Evolutionary conservation across 1,284 basidiomycete genomes (phyloP).

Genomic region (Puccinia novopanici): DNA sequence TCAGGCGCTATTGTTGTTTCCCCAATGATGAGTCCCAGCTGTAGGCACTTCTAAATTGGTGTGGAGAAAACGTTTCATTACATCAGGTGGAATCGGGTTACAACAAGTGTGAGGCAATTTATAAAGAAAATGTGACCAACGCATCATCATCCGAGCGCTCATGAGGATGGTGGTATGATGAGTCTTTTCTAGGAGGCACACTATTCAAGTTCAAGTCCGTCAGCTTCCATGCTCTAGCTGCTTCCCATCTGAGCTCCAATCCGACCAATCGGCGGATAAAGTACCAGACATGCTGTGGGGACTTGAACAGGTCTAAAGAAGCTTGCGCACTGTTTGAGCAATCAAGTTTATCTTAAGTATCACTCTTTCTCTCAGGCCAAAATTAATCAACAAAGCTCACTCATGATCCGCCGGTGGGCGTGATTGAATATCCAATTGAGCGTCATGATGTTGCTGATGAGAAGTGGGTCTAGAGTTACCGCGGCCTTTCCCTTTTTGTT

Average conservation of each 20-base stretch:
- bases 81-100: background rate
- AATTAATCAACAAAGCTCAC: background rate
- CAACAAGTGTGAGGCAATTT: background rate
- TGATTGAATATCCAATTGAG: background rate
- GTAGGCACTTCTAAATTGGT: conserved; percentile 21
- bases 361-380: background rate
- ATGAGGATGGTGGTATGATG: background rate
- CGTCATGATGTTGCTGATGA: conserved; percentile 2
- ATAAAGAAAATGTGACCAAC: background rate
- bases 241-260: conserved; percentile 48
- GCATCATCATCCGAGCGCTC: conserved; percentile 26
- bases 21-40: conserved; percentile 35
- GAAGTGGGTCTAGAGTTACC: background rate
- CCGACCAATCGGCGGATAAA: conserved; percentile 47
- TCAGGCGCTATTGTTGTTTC: conserved; percentile 19
- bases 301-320: conserved; percentile 24
- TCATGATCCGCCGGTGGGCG: background rate
- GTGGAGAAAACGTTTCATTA: background rate
- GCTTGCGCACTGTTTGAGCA: background rate
- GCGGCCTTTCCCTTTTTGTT: conserved; percentile 13
- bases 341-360: background rate
- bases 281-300: conserved; percentile 50
- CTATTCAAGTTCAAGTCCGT: conserved; percentile 30
- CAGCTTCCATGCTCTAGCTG: conserved; percentile 43
- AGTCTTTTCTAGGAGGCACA: background rate